Base-by-base conservation (phyloP, 805 yeast genomes). In the Myxozyma kluyveri region DNA sequence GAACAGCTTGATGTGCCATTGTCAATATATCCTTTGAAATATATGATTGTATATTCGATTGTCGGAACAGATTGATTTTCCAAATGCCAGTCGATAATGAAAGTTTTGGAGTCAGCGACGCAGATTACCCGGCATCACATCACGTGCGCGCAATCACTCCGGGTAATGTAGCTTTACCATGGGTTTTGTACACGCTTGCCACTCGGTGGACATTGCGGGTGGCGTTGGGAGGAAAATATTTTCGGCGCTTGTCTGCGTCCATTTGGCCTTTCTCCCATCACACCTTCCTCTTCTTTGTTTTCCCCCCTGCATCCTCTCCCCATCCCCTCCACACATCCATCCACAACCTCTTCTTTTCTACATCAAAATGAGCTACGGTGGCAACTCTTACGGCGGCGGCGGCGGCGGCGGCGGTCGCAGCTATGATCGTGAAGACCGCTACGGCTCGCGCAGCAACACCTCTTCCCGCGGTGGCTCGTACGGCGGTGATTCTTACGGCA, bases 1-100 rank as follows among this genome's bases (percentile, higher is more conserved):
- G 71, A 42, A 85, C 60, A 2, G 60, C 54, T 32, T 38, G 29
- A 21, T 47, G 21, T 14, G 21, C 18, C 21, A 36, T n/a, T n/a
- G n/a, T n/a, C n/a, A n/a, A n/a, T n/a, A n/a, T n/a, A n/a, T n/a
- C n/a, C n/a, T n/a, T n/a, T n/a, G n/a, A n/a, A n/a, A 31, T 31
- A 31, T 31, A 31, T n/a, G n/a, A n/a, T n/a, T n/a, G n/a, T n/a
- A n/a, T n/a, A n/a, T n/a, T n/a, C n/a, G n/a, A n/a, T n/a, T n/a
- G n/a, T n/a, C n/a, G n/a, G n/a, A n/a, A n/a, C n/a, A n/a, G n/a
- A n/a, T n/a, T n/a, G n/a, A n/a, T n/a, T n/a, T n/a, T n/a, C n/a
- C n/a, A n/a, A n/a, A n/a, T n/a, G n/a, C n/a, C n/a, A n/a, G n/a
- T n/a, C n/a, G n/a, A n/a, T n/a, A n/a, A n/a, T n/a, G n/a, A n/a